These are phyloP conservation scores for Arctostaphylos glauca DNA, from an alignment of 148 eudicot genomes.

Conservation along the genomic window DNA sequence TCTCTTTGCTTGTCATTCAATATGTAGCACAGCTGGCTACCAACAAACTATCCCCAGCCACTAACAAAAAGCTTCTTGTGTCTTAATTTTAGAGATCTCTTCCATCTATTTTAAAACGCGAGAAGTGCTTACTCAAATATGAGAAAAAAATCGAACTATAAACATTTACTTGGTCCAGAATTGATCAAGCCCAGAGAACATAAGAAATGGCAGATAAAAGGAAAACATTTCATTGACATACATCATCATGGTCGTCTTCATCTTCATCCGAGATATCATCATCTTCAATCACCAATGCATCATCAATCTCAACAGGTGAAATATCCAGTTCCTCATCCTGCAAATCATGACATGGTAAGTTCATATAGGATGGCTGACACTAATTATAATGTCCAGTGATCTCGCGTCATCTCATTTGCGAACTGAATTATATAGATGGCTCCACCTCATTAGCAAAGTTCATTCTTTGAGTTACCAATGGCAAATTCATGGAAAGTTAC, in stretches of 20 bases:
- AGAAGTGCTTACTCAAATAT: neutral
- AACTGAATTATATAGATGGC: neutral
- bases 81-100: neutral
- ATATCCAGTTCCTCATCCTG: conserved; percentile 93
- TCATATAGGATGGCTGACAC: neutral
- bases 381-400: neutral
- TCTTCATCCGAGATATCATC: conserved; percentile 90
- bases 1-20: neutral
- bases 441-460: neutral
- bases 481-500: too few relatives aligned
- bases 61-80: neutral
- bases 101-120: neutral
- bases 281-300: conserved; percentile 89
- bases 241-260: conserved; percentile 91
- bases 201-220: neutral
- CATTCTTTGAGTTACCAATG: too few relatives aligned
- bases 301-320: conserved; percentile 88
- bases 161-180: neutral
- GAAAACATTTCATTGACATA: conserved; percentile 31
- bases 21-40: neutral
- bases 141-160: neutral
- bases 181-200: neutral
- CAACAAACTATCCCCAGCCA: neutral
- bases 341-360: conserved; percentile 18
- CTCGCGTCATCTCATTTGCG: neutral